A percentile compares a stretch with the other conserved stretches of the same genome.
phyloP scores from a whole-genome alignment of 176 grass and related monocot genomes.

The Hordeum marinum region DNA sequence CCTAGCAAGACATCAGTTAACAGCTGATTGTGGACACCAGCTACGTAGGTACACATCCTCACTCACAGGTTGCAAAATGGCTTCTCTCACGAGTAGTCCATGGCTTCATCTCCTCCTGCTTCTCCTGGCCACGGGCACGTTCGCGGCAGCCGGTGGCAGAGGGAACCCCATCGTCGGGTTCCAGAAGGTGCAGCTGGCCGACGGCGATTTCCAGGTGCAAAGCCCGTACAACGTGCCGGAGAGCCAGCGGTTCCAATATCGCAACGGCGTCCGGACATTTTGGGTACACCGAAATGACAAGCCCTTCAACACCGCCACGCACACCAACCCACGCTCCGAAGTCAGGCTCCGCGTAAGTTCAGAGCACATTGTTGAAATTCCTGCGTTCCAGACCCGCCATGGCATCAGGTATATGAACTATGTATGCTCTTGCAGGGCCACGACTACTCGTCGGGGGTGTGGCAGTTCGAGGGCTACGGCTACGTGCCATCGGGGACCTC shows the following conservation, averaged over 20 bases:
- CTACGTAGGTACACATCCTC: too few species aligned
- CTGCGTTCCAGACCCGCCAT: background rate
- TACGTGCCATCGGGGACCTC: slow-evolving; percentile 36
- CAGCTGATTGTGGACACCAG: too few species aligned
- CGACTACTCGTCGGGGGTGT: slow-evolving; percentile 40
- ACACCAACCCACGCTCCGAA: slow-evolving; percentile 39
- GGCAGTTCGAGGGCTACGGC: slow-evolving; percentile 49
- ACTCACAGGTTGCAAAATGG: too few species aligned
- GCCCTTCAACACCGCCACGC: background rate
- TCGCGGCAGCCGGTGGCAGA: background rate
- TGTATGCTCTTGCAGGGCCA: background rate
- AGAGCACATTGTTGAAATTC: too few species aligned
- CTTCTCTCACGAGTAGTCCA: too few species aligned
- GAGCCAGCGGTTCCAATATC: background rate
- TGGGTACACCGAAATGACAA: slow-evolving; percentile 31
- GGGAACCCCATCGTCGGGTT: slow-evolving; percentile 20
- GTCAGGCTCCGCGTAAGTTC: slow-evolving; percentile 19
- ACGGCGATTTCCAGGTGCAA: slow-evolving; percentile 20
- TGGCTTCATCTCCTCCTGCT: too few species aligned
- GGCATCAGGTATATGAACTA: background rate
- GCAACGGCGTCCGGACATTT: slow-evolving; percentile 14
- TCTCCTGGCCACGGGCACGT: too few species aligned
- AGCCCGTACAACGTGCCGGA: slow-evolving; percentile 31
- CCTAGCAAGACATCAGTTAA: too few species aligned
- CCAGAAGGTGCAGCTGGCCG: slow-evolving; percentile 11